Evolutionary conservation across 495 filamentous ascomycete species (phyloP).

Genomic region (Penicillium taxi): DNA sequence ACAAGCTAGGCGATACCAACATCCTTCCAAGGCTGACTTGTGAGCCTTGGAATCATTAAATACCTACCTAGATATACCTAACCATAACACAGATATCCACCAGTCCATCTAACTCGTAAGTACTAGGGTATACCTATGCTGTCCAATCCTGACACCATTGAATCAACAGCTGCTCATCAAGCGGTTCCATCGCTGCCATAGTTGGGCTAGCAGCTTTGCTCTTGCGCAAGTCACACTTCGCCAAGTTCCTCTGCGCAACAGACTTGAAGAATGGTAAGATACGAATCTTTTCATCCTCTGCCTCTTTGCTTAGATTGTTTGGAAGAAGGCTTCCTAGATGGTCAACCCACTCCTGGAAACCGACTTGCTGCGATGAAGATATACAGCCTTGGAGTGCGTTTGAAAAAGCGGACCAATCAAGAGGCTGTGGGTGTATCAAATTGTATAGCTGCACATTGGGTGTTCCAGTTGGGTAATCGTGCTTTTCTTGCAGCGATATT

Average conservation of each 20-base stretch:
- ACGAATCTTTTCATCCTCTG: constrained; percentile 10
- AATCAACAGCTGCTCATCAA: constrained; percentile 3
- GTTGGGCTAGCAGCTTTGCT: constrained; percentile 7
- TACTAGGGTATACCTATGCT: too few relatives aligned
- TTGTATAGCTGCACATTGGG: constrained; percentile 15
- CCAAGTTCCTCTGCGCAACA: constrained; percentile 2
- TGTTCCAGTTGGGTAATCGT: constrained; percentile 3
- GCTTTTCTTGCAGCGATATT: constrained; percentile 4
- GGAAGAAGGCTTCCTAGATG: constrained; percentile 5
- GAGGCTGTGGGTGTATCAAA: constrained; percentile 15
- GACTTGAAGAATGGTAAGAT: constrained; percentile 15
- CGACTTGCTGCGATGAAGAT: constrained; percentile 8
- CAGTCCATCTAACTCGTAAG: too few relatives aligned
- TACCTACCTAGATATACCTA: too few relatives aligned
- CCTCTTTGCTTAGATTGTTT: constrained; percentile 10
- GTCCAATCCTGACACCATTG: constrained; percentile 21
- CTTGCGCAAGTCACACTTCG: constrained; percentile 4
- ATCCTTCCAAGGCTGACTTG: too few relatives aligned
- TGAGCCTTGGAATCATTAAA: too few relatives aligned
- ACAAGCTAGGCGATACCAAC: too few relatives aligned
- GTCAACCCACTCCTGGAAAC: constrained; percentile 12
- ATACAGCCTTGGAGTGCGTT: constrained; percentile 6
- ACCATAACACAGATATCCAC: too few relatives aligned
- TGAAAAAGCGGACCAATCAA: constrained; percentile 10
- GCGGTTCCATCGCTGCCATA: constrained; percentile 9